A percentile compares a stretch with the other conserved stretches of the same genome.
phyloP scores from a whole-genome alignment of 1,139 yeast species.

The Suhomyces anneliseae region DNA sequence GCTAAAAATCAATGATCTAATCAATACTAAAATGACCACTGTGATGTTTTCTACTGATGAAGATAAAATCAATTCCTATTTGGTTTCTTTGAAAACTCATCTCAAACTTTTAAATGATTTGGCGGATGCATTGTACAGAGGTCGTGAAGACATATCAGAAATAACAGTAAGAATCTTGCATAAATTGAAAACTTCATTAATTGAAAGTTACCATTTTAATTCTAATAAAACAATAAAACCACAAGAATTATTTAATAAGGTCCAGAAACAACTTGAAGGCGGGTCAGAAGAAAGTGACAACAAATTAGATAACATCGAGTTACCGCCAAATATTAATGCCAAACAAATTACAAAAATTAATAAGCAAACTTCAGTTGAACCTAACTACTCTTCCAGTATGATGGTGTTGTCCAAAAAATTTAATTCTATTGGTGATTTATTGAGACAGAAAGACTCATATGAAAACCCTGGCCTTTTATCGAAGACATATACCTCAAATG shows the following conservation, averaged over 20 bases:
- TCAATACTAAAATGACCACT: slow-evolving; percentile 23
- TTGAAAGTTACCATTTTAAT: slow-evolving; percentile 17
- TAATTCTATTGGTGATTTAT: slow-evolving; percentile 1
- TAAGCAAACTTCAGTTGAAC: not conserved
- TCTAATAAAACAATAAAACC: slow-evolving; percentile 6
- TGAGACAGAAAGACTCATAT: not conserved
- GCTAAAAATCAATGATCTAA: slow-evolving; percentile 26
- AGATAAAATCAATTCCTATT: slow-evolving; percentile 30
- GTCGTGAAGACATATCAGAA: slow-evolving; percentile 7
- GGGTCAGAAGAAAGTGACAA: slow-evolving; percentile 15
- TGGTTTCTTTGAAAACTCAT: slow-evolving; percentile 34
- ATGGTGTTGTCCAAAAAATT: slow-evolving; percentile 19
- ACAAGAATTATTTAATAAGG: slow-evolving; percentile 1
- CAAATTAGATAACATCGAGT: slow-evolving; percentile 35
- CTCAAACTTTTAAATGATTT: slow-evolving; percentile 21
- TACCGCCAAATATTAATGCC: slow-evolving; percentile 44
- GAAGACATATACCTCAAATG: slow-evolving; percentile 7
- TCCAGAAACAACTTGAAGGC: not conserved
- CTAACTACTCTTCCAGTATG: slow-evolving; percentile 21
- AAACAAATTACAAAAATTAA: slow-evolving; percentile 23
- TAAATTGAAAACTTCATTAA: slow-evolving; percentile 18
- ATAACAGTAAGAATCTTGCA: slow-evolving; percentile 16
- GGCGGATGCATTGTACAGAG: slow-evolving; percentile 12
- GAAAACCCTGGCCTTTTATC: slow-evolving; percentile 4
- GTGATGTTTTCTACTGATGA: slow-evolving; percentile 32